phyloP scores from a whole-genome alignment of 176 grass and related monocot genomes.

The Themeda triandra region DNA sequence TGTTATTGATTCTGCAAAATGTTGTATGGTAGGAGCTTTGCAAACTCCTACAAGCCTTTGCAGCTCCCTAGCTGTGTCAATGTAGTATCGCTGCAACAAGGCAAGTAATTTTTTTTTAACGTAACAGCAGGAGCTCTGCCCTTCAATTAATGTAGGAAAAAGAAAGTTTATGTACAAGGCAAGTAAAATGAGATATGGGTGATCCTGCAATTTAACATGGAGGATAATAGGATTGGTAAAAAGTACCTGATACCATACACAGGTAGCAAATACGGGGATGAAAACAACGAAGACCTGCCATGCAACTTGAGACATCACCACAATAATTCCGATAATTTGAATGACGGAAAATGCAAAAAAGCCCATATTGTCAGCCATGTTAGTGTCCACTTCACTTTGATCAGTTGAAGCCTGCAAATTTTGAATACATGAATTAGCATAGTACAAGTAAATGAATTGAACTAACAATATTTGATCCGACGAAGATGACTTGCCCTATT shows the following conservation, averaged over 20 bases:
- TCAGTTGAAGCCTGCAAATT: slow-evolving; percentile 70
- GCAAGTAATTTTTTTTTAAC: not conserved
- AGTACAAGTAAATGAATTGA: slow-evolving; percentile 9
- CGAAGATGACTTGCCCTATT: slow-evolving; percentile 54
- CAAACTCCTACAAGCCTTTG: slow-evolving; percentile 66
- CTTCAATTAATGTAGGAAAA: too few species aligned
- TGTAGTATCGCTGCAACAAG: slow-evolving; percentile 68
- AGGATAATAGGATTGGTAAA: not conserved
- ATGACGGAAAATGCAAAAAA: slow-evolving; percentile 55
- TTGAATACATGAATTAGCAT: slow-evolving; percentile 5
- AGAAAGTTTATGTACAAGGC: not conserved
- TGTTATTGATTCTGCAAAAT: slow-evolving; percentile 87
- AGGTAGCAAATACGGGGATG: slow-evolving; percentile 60
- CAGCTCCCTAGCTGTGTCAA: slow-evolving; percentile 70
- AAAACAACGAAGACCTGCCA: slow-evolving; percentile 86
- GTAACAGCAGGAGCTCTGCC: too few species aligned
- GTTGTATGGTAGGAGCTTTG: slow-evolving; percentile 89
- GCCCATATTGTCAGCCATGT: slow-evolving; percentile 46
- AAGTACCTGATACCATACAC: slow-evolving; percentile 81
- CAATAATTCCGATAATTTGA: slow-evolving; percentile 75
- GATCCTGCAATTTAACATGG: not conserved
- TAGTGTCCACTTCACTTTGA: slow-evolving; percentile 72
- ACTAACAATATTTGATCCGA: not conserved
- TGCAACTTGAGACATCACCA: slow-evolving; percentile 87
- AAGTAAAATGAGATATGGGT: not conserved